Percentiles rank a stretch among this genome's conserved stretches.
Conservation (phyloP, 768 basidiomycete species). For the Leccinum subgranulosum region DNA sequence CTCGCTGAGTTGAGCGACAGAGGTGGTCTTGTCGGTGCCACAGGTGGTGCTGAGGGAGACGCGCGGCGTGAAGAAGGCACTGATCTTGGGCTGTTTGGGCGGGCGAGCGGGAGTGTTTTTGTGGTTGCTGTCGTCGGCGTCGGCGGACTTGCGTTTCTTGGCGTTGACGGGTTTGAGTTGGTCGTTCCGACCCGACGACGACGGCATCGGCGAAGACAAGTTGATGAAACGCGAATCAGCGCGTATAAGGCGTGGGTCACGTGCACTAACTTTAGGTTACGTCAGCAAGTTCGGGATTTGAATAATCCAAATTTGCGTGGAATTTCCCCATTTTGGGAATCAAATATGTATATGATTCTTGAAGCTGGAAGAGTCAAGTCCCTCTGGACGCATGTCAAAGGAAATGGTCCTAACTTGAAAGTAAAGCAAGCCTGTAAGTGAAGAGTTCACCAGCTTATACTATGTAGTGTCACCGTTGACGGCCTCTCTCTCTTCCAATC, state of each 20-base stretch:
- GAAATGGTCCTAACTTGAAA: too few relatives aligned
- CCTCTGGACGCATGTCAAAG: too few relatives aligned
- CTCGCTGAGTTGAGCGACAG: conserved; percentile 43
- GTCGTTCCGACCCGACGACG: conserved; percentile 6
- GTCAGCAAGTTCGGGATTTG: too few relatives aligned
- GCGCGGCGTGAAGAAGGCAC: conserved; percentile 26
- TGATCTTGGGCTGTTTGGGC: conserved; percentile 25
- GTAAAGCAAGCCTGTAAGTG: too few relatives aligned
- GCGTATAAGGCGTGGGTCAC: conserved; percentile 15
- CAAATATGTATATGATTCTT: too few relatives aligned
- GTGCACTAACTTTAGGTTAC: conserved; percentile 16
- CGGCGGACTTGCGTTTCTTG: conserved; percentile 25
- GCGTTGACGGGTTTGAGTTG: conserved; percentile 8
- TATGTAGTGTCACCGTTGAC: too few relatives aligned
- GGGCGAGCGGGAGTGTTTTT: neutral
- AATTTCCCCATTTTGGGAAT: too few relatives aligned
- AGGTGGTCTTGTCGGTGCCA: conserved; percentile 28
- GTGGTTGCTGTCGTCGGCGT: neutral
- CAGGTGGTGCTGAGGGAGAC: conserved; percentile 27
- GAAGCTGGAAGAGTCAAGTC: too few relatives aligned
- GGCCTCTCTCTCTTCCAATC: too few relatives aligned
- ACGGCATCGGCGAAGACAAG: conserved; percentile 1
- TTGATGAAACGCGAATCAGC: neutral
- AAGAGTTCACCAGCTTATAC: too few relatives aligned
- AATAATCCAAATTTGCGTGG: too few relatives aligned